Evolutionary conservation across 2,329 filamentous ascomycete genomes (phyloP).

Genomic region (Teratosphaeria gauchensis): DNA sequence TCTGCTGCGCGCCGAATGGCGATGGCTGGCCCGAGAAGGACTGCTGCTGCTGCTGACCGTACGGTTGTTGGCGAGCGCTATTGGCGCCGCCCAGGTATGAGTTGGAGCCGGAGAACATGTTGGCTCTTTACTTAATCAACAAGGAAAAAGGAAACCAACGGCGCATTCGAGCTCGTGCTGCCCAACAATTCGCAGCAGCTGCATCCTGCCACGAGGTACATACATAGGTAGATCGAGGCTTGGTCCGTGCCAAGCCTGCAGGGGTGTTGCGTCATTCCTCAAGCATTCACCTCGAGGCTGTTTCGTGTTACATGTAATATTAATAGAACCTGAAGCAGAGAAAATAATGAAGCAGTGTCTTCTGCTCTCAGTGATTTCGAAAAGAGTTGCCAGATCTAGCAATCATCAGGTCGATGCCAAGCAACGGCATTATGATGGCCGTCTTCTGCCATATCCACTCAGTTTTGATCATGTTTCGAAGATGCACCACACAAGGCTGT

Average conservation of each 20-base stretch:
- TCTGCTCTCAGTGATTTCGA: no score
- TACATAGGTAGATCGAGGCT: not conserved
- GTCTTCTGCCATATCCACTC: no score
- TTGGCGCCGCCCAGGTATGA: constrained; percentile 73
- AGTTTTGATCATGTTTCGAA: no score
- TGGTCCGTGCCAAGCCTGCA: not conserved
- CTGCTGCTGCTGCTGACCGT: constrained; percentile 39
- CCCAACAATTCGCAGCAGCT: not conserved
- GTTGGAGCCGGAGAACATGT: constrained; percentile 87
- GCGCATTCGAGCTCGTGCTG: not conserved
- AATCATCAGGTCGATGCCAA: no score
- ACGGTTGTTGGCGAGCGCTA: constrained; percentile 53
- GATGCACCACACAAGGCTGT: no score
- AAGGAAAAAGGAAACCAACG: not conserved
- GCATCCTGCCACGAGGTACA: not conserved
- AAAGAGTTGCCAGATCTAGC: no score
- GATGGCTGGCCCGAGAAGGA: constrained; percentile 47
- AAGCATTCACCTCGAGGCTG: not conserved
- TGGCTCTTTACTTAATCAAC: constrained; percentile 2
- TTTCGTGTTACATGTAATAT: not conserved
- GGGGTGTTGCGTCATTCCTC: not conserved
- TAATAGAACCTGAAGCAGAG: not conserved
- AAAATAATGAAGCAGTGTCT: no score
- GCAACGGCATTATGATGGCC: no score
- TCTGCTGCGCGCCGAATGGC: constrained; percentile 37